phyloP scores from a whole-genome alignment of 495 filamentous ascomycete genomes.

The Annulohypoxylon nitens region DNA sequence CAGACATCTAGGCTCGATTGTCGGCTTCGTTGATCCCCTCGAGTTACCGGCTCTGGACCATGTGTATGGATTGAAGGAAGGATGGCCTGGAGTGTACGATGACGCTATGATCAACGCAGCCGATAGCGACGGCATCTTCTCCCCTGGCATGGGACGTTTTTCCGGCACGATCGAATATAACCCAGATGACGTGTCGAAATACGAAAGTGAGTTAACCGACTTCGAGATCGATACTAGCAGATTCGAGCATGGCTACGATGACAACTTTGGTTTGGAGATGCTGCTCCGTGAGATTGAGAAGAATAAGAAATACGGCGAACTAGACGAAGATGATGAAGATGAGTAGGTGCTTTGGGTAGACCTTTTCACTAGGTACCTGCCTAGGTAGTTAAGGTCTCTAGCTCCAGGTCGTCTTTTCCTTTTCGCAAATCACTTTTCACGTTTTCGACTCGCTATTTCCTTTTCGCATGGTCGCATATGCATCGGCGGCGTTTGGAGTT shows the following conservation, averaged over 20 bases:
- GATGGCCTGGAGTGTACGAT: slow-evolving; percentile 33
- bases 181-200: not conserved
- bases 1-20: slow-evolving; percentile 45
- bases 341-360: not conserved
- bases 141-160: not conserved
- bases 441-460: not conserved
- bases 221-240: not conserved
- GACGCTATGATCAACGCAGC: slow-evolving; percentile 29
- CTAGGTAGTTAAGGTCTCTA: too few species aligned
- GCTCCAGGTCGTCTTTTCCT: not conserved
- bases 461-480: not conserved
- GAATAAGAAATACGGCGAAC: not conserved
- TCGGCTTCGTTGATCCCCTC: slow-evolving; percentile 27
- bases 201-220: not conserved
- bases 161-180: not conserved
- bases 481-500: slow-evolving; percentile 5
- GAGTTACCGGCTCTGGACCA: slow-evolving; percentile 41
- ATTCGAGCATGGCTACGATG: slow-evolving; percentile 15
- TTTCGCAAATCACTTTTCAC: not conserved
- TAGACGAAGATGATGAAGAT: not conserved
- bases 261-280: not conserved
- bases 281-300: not conserved
- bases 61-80: slow-evolving; percentile 26
- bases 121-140: not conserved
- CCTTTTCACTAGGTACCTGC: not conserved